Base-by-base conservation (phyloP, 2,329 filamentous ascomycete genomes). In the Exophiala lecanii-corni region DNA sequence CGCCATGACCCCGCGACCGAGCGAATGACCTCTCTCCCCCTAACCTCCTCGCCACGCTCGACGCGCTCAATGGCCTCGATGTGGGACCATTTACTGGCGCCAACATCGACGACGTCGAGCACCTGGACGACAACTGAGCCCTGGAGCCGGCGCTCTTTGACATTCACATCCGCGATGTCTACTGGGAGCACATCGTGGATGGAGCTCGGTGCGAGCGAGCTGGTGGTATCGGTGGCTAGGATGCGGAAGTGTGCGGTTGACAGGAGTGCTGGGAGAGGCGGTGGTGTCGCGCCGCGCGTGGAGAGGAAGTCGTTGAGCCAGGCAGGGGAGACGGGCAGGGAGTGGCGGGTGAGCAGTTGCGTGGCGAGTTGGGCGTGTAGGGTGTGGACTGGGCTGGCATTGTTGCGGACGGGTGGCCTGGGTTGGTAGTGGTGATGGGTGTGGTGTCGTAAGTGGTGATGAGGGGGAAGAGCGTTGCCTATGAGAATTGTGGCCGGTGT, bases 221-320 rank as follows among this genome's bases (percentile, higher is more conserved):
- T 67, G 1, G 83, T 82, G 50, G 97, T 77, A 66, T 96, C 86
- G 26, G 82, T 78, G 20, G 82, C 77, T 4, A 96, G 76, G 9
- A 97, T 71, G 41, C 88, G 87, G 55, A 89, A 84, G 53, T 85
- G 80, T 26, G 85, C 85, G 2, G 89, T 92, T 49, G 88, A 86
- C 43, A 85, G 72, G 15, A 94, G 73, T 3, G 84, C 83, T 19
- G 80, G 76, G 1, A 89, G 65, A 1, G 75, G 64, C 63, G 69
- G 65, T 6, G 15, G 30, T 9, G 7, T 33, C 56, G 65, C 65
- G 66, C 67, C 82, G 60, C 55, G 70, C 57, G 58, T 73, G 55
- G 64, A 80, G 64, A 58, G 74, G 62, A 87, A 79, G 33, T 70
- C 58, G 34, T 65, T 61, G 21, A 78, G 57, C 48, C 68, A 67